Conservation (phyloP, 352 stramenopile species). For the Phytophthora syringae region DNA sequence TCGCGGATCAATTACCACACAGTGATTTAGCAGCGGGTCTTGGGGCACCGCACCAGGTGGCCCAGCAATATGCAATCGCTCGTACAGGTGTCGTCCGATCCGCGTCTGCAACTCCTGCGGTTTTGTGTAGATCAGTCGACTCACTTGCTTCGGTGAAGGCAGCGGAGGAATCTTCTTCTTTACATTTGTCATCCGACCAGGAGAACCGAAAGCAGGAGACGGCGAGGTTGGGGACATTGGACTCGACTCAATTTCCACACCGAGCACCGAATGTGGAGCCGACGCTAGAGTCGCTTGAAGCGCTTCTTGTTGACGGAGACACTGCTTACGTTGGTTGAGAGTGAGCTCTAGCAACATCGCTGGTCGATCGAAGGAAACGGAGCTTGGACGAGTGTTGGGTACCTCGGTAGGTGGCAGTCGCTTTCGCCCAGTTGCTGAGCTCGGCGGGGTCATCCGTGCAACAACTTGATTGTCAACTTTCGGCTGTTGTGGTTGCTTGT, state of each 20-base stretch:
- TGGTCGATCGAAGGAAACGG: constrained; percentile 63
- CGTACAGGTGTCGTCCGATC: constrained; percentile 71
- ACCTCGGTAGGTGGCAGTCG: constrained; percentile 20
- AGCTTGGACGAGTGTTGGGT: constrained; percentile 52
- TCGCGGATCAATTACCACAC: constrained; percentile 63
- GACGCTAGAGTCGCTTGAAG: constrained; percentile 47
- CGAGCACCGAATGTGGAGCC: constrained; percentile 65
- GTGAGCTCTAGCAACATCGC: constrained; percentile 75
- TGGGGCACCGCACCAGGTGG: constrained; percentile 56
- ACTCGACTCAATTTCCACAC: constrained; percentile 44
- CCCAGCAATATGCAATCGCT: constrained; percentile 43
- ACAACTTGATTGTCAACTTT: constrained; percentile 14
- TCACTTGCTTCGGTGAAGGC: constrained; percentile 66
- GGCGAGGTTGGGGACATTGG: constrained; percentile 17
- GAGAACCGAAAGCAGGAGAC: constrained; percentile 2
- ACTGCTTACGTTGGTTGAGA: constrained; percentile 73
- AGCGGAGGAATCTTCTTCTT: constrained; percentile 58
- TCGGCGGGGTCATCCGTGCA: constrained; percentile 17
- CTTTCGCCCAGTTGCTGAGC: constrained; percentile 23
- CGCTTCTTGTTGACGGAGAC: constrained; percentile 51
- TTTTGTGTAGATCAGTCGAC: constrained; percentile 64
- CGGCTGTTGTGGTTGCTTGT: neutral
- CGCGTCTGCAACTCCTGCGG: constrained; percentile 70
- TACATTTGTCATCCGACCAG: constrained; percentile 10
- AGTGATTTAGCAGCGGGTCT: constrained; percentile 72